A percentile compares a stretch with the other conserved stretches of the same genome.
phyloP scores from a whole-genome alignment of 495 filamentous ascomycete genomes.

The Staphylotrichum tortipilum region DNA sequence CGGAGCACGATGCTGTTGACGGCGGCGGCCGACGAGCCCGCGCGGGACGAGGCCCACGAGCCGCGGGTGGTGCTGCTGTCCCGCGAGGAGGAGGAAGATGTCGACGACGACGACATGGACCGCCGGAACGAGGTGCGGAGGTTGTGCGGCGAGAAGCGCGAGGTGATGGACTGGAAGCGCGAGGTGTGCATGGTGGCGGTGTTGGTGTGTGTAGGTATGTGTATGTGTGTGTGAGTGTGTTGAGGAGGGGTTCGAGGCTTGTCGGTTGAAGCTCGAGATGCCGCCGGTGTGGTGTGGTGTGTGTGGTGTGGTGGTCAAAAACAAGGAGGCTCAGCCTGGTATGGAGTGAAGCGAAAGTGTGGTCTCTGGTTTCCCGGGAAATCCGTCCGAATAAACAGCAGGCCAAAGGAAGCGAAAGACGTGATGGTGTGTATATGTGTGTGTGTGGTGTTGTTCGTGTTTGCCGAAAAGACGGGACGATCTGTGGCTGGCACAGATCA shows the following conservation, averaged over 20 bases:
- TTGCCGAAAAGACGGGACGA: constrained; percentile 32
- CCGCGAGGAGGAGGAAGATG: constrained; percentile 23
- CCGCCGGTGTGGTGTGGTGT: too few species aligned
- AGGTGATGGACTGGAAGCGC: constrained; percentile 43
- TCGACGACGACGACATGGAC: constrained; percentile 35
- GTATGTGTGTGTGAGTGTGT: too few species aligned
- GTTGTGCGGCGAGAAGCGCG: constrained; percentile 37
- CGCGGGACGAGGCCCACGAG: constrained; percentile 33
- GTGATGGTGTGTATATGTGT: too few species aligned
- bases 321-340: constrained; percentile 32
- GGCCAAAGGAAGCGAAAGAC: constrained; percentile 12
- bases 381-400: constrained; percentile 14
- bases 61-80: constrained; percentile 29
- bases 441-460: neutral
- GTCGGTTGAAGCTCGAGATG: too few species aligned
- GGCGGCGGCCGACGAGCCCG: constrained; percentile 35
- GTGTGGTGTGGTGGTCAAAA: constrained; percentile 20
- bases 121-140: constrained; percentile 44
- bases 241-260: too few species aligned
- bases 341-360: constrained; percentile 16
- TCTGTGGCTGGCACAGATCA: constrained; percentile 24
- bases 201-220: too few species aligned
- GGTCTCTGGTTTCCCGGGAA: constrained; percentile 12
- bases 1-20: constrained; percentile 46
- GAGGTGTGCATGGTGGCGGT: constrained; percentile 32